Percentiles rank a stretch among this genome's conserved stretches.
phyloP scores from a whole-genome alignment of 2,329 filamentous ascomycete species.

The Daldinia eschscholtzii region DNA sequence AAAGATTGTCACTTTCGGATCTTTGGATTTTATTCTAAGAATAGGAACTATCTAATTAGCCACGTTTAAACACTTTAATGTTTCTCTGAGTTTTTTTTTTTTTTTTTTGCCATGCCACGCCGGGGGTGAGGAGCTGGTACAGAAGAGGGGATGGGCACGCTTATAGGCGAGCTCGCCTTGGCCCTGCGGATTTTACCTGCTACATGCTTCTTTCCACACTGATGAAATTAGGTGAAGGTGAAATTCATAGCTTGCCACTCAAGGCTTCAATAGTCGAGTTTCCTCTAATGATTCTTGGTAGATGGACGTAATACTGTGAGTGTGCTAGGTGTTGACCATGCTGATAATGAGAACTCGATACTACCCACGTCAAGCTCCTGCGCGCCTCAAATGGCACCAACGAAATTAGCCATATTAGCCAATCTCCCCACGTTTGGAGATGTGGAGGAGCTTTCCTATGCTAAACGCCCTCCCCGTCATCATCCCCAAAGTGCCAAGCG shows the following conservation, averaged over 20 bases:
- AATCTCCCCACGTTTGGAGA: conserved; percentile 36
- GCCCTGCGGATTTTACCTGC: not conserved
- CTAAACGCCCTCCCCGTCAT: conserved; percentile 16
- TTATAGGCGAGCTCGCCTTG: not conserved
- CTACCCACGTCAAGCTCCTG: conserved; percentile 15
- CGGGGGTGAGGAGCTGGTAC: conserved; percentile 16
- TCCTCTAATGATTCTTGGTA: no score
- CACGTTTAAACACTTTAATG: conserved; percentile 5
- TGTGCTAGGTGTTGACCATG: conserved; percentile 3
- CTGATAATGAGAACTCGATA: conserved; percentile 27
- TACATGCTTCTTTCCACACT: not conserved
- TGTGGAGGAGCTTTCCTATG: conserved; percentile 17
- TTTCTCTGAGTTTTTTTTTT: not conserved
- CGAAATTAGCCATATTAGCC: conserved; percentile 48
- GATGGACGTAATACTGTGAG: not conserved
- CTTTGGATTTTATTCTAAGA: conserved; percentile 26
- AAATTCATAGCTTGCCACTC: not conserved
- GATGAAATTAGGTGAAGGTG: not conserved
- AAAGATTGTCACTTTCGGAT: conserved; percentile 21
- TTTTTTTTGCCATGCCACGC: conserved; percentile 2
- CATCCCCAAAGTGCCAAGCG: conserved; percentile 43
- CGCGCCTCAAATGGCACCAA: not conserved
- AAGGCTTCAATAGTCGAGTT: not conserved
- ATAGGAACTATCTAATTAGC: conserved; percentile 36
- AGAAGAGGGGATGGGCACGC: not conserved